A percentile compares a stretch with the other conserved stretches of the same genome.
These are phyloP conservation scores for Emmonsiellopsis sp. DNA, from an alignment of 2,329 filamentous ascomycete species.

Conservation along the genomic window DNA sequence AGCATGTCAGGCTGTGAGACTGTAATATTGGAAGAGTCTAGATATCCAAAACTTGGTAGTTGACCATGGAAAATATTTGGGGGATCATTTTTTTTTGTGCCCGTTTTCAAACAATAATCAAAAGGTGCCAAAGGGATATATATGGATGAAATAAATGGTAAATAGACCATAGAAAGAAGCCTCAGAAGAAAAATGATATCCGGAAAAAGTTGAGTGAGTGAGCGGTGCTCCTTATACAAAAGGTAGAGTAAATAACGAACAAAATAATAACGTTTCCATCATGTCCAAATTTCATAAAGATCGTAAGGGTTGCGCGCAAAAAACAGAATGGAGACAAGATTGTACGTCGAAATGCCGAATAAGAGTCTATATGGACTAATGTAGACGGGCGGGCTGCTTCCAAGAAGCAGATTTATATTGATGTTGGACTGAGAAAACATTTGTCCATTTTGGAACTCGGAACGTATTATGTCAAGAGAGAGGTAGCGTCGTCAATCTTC, in stretches of 20 bases:
- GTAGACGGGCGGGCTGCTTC: not conserved
- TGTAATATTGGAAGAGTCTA: no score
- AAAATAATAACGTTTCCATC: not conserved
- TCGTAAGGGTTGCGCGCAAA: not conserved
- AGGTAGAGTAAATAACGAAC: not conserved
- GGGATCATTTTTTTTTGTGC: no score
- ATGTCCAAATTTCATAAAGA: not conserved
- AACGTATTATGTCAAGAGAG: not conserved
- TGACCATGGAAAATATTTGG: no score
- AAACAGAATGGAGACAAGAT: not conserved
- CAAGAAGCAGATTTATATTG: not conserved
- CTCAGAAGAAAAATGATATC: no score
- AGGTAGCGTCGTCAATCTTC: conserved; percentile 24
- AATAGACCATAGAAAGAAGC: no score
- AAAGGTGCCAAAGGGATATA: no score
- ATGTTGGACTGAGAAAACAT: not conserved
- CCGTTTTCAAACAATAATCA: no score
- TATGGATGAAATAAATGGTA: no score
- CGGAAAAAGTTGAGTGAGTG: no score
- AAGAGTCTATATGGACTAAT: not conserved
- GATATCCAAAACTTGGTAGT: no score
- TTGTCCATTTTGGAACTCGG: not conserved
- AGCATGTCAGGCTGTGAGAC: no score
- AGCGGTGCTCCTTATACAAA: no score
- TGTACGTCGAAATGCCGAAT: not conserved